Conservation (phyloP, 1,139 yeast genomes). For the Blastobotrys aristatus region DNA sequence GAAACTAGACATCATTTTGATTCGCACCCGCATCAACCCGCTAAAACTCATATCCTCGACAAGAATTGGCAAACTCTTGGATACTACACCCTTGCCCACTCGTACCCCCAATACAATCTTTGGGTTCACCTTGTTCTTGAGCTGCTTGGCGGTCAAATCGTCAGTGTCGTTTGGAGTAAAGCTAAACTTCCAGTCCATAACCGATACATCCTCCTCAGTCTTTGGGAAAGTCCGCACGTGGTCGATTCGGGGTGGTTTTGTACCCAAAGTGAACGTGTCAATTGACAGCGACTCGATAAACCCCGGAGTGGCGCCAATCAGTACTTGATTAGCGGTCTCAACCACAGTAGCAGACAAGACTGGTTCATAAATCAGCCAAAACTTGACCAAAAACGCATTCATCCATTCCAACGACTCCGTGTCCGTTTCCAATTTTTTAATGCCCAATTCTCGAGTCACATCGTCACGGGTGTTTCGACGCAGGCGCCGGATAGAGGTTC, state of each 20-base stretch:
- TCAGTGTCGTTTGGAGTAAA: slow-evolving; percentile 86
- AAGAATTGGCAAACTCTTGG: slow-evolving; percentile 38
- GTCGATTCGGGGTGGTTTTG: slow-evolving; percentile 92
- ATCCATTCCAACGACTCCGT: slow-evolving; percentile 95
- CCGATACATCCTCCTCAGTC: slow-evolving; percentile 85
- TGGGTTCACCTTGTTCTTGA: slow-evolving; percentile 78
- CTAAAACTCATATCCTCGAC: slow-evolving; percentile 52
- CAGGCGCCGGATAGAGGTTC: slow-evolving; percentile 78
- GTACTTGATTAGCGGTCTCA: slow-evolving; percentile 74
- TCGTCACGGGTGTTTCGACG: slow-evolving; percentile 68
- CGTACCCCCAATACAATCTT: slow-evolving; percentile 45
- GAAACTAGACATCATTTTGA: slow-evolving; percentile 83
- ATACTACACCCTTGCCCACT: slow-evolving; percentile 39
- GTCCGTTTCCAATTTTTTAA: slow-evolving; percentile 76
- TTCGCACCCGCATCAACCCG: slow-evolving; percentile 68
- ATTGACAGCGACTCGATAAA: slow-evolving; percentile 79
- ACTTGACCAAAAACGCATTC: slow-evolving; percentile 78
- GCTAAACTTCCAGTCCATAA: slow-evolving; percentile 89
- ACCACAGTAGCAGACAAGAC: slow-evolving; percentile 81
- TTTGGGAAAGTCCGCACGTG: slow-evolving; percentile 82
- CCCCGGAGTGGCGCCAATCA: slow-evolving; percentile 71
- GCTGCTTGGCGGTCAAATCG: slow-evolving; percentile 78
- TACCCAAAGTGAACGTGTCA: slow-evolving; percentile 84
- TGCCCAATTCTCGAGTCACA: slow-evolving; percentile 80
- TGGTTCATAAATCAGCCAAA: slow-evolving; percentile 90